Percentiles rank a stretch among this genome's conserved stretches.
These are phyloP conservation scores for Knufia fluminis DNA, from an alignment of 2,329 filamentous ascomycete genomes.

Conservation along the genomic window DNA sequence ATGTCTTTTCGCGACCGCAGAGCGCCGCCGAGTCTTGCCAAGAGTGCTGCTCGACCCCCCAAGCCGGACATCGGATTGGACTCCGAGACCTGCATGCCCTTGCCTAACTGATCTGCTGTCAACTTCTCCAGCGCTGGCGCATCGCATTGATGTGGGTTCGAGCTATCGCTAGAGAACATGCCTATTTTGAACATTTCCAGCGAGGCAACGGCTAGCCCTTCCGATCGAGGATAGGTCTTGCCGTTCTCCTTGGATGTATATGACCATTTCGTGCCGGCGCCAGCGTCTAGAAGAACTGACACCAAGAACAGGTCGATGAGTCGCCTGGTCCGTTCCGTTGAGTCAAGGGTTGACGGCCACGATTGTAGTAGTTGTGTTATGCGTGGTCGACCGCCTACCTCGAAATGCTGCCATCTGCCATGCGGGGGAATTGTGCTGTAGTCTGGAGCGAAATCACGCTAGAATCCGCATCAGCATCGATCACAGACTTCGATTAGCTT, in stretches of 20 bases:
- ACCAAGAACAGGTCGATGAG: constrained; percentile 55
- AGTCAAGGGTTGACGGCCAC: constrained; percentile 53
- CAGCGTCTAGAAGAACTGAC: constrained; percentile 55
- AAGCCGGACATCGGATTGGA: constrained; percentile 75
- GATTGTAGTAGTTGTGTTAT: constrained; percentile 37
- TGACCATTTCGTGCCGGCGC: constrained; percentile 80
- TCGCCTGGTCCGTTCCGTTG: constrained; percentile 47
- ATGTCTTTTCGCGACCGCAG: constrained; percentile 66
- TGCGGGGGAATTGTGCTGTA: constrained; percentile 74
- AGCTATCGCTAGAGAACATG: constrained; percentile 71
- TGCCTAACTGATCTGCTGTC: constrained; percentile 64
- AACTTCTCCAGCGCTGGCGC: constrained; percentile 66
- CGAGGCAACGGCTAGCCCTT: constrained; percentile 71
- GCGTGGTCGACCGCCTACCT: constrained; percentile 46
- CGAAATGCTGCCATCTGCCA: constrained; percentile 56
- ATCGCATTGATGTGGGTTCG: constrained; percentile 83
- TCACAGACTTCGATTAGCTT: background rate
- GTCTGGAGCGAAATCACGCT: constrained; percentile 62
- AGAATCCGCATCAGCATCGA: constrained; percentile 11
- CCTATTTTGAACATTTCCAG: constrained; percentile 92
- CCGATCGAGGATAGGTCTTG: constrained; percentile 71
- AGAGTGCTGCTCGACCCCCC: constrained; percentile 70
- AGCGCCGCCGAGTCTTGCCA: constrained; percentile 66
- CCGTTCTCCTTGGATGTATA: constrained; percentile 89
- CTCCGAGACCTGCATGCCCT: constrained; percentile 74